These are phyloP conservation scores for Phytophthora rubi DNA, from an alignment of 352 stramenopile genomes.

Conservation along the genomic window DNA sequence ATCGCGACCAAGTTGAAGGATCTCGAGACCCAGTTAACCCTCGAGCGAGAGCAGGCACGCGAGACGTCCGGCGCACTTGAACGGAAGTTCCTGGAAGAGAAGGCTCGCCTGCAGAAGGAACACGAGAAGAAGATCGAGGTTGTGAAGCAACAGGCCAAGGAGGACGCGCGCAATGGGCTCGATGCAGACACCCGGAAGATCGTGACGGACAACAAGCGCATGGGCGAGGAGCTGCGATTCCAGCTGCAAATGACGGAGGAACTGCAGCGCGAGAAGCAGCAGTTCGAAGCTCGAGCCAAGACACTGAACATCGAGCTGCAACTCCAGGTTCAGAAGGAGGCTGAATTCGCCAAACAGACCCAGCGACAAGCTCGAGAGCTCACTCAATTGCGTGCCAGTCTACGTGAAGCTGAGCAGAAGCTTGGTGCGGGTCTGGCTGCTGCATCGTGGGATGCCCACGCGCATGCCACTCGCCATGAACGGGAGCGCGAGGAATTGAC, in stretches of 20 bases:
- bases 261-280: conserved; percentile 81
- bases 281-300: conserved; percentile 67
- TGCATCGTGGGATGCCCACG: conserved; percentile 72
- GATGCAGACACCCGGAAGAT: conserved; percentile 93
- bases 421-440: conserved; percentile 70
- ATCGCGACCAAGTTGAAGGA: conserved; percentile 63
- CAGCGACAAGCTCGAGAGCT: conserved; percentile 82
- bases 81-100: conserved; percentile 90
- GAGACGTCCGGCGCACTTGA: conserved; percentile 75
- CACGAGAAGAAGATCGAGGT: conserved; percentile 87
- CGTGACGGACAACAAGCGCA: conserved; percentile 91
- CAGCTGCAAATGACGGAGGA: conserved; percentile 92
- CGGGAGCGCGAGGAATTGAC: conserved; percentile 84
- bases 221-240: conserved; percentile 94
- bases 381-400: conserved; percentile 66
- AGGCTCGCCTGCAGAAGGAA: conserved; percentile 82
- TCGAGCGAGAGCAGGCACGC: conserved; percentile 55
- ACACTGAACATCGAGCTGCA: conserved; percentile 75
- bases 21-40: conserved; percentile 66
- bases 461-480: conserved; percentile 50
- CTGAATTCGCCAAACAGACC: conserved; percentile 84
- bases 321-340: conserved; percentile 86
- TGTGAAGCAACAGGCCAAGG: conserved; percentile 87
- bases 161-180: conserved; percentile 90
- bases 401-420: conserved; percentile 82